phyloP scores from a whole-genome alignment of 192 early-diverging fungal species.

The Backusella parvicylindrica region DNA sequence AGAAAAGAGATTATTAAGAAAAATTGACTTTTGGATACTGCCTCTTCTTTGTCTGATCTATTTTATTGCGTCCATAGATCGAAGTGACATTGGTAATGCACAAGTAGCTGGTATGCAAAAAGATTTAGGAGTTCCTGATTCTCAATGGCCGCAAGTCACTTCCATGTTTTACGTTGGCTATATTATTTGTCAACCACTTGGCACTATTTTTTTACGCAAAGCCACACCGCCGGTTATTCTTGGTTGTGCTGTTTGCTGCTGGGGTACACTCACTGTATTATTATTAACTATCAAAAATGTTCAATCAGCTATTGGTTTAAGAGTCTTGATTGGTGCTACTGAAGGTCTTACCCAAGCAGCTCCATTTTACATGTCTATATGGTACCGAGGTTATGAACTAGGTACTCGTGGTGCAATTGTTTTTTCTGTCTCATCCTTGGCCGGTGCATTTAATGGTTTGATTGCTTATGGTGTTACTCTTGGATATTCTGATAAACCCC shows the following conservation, averaged over 20 bases:
- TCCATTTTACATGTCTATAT: slow-evolving; percentile 10
- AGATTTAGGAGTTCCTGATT: neutral
- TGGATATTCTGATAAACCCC: slow-evolving; percentile 26
- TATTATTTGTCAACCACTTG: slow-evolving; percentile 2
- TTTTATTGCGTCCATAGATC: slow-evolving; percentile 11
- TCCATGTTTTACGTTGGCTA: neutral
- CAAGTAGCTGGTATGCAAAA: slow-evolving; percentile 20
- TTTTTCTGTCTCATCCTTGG: slow-evolving; percentile 8
- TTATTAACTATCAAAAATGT: slow-evolving; percentile 6
- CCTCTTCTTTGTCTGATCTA: slow-evolving; percentile 8
- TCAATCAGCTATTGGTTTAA: neutral
- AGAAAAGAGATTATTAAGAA: slow-evolving; percentile 1
- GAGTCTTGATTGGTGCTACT: slow-evolving; percentile 2
- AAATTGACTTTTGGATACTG: slow-evolving; percentile 19
- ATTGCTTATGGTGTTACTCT: slow-evolving; percentile 26
- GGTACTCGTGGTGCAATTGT: slow-evolving; percentile 13
- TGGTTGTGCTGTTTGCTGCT: slow-evolving; percentile 5
- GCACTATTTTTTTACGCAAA: slow-evolving; percentile 9
- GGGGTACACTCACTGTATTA: slow-evolving; percentile 12
- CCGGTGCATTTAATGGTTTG: slow-evolving; percentile 15
- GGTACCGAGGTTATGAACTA: slow-evolving; percentile 9
- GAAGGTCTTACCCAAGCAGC: slow-evolving; percentile 13
- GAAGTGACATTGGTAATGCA: slow-evolving; percentile 15
- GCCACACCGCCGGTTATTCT: slow-evolving; percentile 1
- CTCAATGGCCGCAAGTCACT: neutral